Evolutionary conservation across 2,329 filamentous ascomycete species (phyloP).

Genomic region (Penicillium sp.): DNA sequence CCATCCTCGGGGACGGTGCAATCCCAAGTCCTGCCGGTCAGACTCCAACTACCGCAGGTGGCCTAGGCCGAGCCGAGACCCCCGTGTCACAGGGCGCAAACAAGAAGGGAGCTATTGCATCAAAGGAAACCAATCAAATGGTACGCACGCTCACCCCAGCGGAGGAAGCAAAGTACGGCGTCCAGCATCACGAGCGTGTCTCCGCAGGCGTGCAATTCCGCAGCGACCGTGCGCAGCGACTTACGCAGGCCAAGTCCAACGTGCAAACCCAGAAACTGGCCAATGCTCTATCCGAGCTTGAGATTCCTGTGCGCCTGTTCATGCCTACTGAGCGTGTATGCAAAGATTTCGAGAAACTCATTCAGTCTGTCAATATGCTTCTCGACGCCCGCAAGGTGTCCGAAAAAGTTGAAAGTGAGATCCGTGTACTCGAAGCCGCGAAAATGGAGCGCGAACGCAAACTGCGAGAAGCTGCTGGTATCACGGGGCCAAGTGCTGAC

Average conservation of each 20-base stretch:
- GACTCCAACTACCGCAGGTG: conserved; percentile 43
- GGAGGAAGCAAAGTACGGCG: conserved; percentile 77
- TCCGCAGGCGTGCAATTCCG: conserved; percentile 86
- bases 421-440: conserved; percentile 45
- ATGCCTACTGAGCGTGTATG: conserved; percentile 52
- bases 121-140: conserved; percentile 47
- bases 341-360: conserved; percentile 49
- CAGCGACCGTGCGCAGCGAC: conserved; percentile 54
- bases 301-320: conserved; percentile 44
- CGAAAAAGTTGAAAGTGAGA: conserved; percentile 49
- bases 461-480: conserved; percentile 26
- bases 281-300: conserved; percentile 46
- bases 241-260: conserved; percentile 50
- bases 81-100: conserved; percentile 28
- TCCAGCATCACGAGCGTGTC: conserved; percentile 80
- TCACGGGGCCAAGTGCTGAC: conserved; percentile 1
- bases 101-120: conserved; percentile 37
- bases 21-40: conserved; percentile 52
- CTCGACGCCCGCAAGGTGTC: conserved; percentile 47
- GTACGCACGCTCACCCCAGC: conserved; percentile 69
- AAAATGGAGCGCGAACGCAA: conserved; percentile 40
- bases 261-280: conserved; percentile 49
- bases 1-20: conserved; percentile 60
- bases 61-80: conserved; percentile 37
- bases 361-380: conserved; percentile 45